Base-by-base conservation (phyloP, 768 basidiomycete genomes). In the Tricholoma flavovirens region DNA sequence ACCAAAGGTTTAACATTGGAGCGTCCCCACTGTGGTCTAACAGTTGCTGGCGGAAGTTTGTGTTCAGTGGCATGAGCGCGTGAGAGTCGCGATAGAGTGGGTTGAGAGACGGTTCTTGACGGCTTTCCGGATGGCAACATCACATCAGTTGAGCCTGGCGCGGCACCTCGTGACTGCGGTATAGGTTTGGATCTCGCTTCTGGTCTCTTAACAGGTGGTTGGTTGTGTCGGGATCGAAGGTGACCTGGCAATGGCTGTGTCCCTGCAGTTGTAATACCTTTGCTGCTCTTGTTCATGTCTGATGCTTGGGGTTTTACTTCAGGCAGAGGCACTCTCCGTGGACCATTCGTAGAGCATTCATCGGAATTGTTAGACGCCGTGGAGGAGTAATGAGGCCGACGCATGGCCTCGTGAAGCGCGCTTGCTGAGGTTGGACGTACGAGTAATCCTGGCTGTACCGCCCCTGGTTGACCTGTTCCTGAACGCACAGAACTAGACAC, bases 61-160 rank as follows among this genome's bases (percentile, higher is more conserved):
- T 45, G 58, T 22, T 56, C 56, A n/a, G 51, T 59, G 29, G 64
- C 56, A 53, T 61, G 65, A 12, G 60, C 55, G 29, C 67, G 66
- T 14, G 69, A 62, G 49, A 69, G 58, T 53, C 69, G 67, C 12
- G 69, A 65, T 10, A 67, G 35, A 22, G 69, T 71, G 1, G 69
- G 67, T 45, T 67, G 64, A 7, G 63, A 49, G 15, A 30, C 15
- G 17, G 46, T 30, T 49, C 46, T 30, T 12, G 46, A 30, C 15
- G 46, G 15, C 7, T 30, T 49, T 7, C 8, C 3, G 24, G 24
- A 7, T 5, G 14, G 14, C 14, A 46, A 24, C 12, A 46, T 26
- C 14, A 19, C 26, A 17, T 29, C 19, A 30, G 26, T 14, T 10
- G n/a, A n/a, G n/a, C n/a, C n/a, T n/a, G n/a, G n/a, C n/a, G 24